A percentile compares a stretch with the other conserved stretches of the same genome.
Conservation (phyloP, 139 green algal genomes). For the Tetraselmis chui region DNA sequence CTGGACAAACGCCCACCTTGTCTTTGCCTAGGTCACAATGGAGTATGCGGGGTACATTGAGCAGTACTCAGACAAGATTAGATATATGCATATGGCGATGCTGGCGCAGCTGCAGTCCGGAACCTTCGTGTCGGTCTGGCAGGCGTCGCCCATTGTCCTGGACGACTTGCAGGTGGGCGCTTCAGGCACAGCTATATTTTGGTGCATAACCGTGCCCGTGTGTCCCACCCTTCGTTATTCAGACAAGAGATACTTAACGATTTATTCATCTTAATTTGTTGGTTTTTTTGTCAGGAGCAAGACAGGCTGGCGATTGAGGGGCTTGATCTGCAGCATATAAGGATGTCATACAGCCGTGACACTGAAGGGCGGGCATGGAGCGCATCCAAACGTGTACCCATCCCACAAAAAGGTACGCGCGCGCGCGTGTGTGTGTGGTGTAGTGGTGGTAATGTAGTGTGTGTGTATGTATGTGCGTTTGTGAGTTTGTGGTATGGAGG, state of each 20-base stretch:
- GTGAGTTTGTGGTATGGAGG: too few relatives aligned
- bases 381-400: background rate
- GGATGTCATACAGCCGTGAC: background rate
- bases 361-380: background rate
- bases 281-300: background rate
- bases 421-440: too few relatives aligned
- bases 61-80: conserved; percentile 9
- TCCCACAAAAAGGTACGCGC: background rate
- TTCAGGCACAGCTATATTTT: too few relatives aligned
- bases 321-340: background rate
- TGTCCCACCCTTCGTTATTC: too few relatives aligned
- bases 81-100: conserved; percentile 13
- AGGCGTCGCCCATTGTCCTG: conserved; percentile 2
- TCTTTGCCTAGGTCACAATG: background rate
- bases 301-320: background rate
- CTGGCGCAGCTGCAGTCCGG: conserved; percentile 1
- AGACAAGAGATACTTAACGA: too few relatives aligned
- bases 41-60: conserved; percentile 5
- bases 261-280: background rate
- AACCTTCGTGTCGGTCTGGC: background rate
- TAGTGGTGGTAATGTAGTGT: too few relatives aligned
- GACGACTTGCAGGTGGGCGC: background rate
- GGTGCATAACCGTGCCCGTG: too few relatives aligned
- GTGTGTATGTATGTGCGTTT: too few relatives aligned
- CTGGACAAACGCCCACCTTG: too few relatives aligned